Base-by-base conservation (phyloP, 331 rosid genomes). In the Erythrophleum ivorense region DNA sequence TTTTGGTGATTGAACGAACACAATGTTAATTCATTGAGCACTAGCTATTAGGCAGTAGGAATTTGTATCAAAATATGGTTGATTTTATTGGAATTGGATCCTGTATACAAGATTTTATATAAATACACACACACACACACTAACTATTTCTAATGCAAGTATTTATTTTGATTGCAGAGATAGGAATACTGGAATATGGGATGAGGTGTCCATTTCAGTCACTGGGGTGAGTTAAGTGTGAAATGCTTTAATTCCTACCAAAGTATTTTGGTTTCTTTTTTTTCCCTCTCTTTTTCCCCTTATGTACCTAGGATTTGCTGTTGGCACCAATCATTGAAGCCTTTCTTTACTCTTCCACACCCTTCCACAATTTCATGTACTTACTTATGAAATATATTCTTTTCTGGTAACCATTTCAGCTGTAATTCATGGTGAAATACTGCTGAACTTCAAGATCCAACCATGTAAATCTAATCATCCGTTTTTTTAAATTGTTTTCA, bases 141-240 rank as follows among this genome's bases (percentile, higher is more conserved):
- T n/a, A n/a, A n/a, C n/a, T 73, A 9, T 75, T 21, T 62, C 78
- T 77, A 74, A 83, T 70, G 75, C 80, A 21, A 49, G 69, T 78
- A 57, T 83, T 69, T 24, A 81, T 79, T 71, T 49, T 80, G 63
- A 50, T 79, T 82, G 82, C 92, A 93, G 98, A 87, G 98, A 95
- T 89, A 88, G 98, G 83, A 95, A 95, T 89, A 95, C 98, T 24
- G 98, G 98, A 87, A 90, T 95, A 85, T 95, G 98, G 98, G 98
- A 95, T 86, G 97, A 93, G 79, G 98, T 93, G 63, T 93, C 98
- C 57, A 55, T 93, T 72, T 88, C 89, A 34, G 82, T 79, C 77
- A 91, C 94, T 18, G 97, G 98, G 98, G 98, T 95, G 87, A 89
- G 98, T 86, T 82, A 19, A 65, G 64, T 19, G 75, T 65, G 77